Percentiles rank a stretch among this genome's conserved stretches.
Conservation (phyloP, 495 filamentous ascomycete species). For the Staphylotrichum tortipilum region DNA sequence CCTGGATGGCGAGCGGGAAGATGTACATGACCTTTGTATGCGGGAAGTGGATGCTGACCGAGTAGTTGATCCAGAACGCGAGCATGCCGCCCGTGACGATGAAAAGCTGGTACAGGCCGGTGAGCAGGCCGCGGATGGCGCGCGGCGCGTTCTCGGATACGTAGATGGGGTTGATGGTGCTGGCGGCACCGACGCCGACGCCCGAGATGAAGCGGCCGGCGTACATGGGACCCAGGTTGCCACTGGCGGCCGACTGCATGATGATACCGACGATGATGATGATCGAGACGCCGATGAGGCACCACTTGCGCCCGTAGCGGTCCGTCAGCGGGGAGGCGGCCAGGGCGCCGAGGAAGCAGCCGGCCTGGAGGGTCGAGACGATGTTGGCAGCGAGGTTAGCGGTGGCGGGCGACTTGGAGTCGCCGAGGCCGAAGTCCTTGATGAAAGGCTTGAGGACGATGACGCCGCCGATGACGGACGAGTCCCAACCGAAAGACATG, state of each 20-base stretch:
- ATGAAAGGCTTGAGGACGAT: constrained; percentile 44
- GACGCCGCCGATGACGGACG: constrained; percentile 59
- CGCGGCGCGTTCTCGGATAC: constrained; percentile 47
- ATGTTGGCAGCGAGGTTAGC: constrained; percentile 39
- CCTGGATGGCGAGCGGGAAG: constrained; percentile 61
- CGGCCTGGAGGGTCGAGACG: constrained; percentile 49
- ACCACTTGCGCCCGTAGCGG: constrained; percentile 43
- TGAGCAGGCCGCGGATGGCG: constrained; percentile 46
- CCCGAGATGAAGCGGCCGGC: constrained; percentile 55
- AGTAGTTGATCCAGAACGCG: constrained; percentile 51
- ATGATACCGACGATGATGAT: constrained; percentile 48
- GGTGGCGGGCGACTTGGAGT: constrained; percentile 17
- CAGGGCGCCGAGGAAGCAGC: constrained; percentile 41
- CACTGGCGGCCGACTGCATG: constrained; percentile 44
- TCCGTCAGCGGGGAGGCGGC: constrained; percentile 30
- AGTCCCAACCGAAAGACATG: constrained; percentile 62
- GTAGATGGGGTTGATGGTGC: constrained; percentile 52
- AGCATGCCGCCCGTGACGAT: constrained; percentile 50
- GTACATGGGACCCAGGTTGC: constrained; percentile 49
- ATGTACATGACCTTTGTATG: constrained; percentile 42
- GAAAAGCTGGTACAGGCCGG: constrained; percentile 53
- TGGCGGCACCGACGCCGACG: constrained; percentile 52
- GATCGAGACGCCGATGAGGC: constrained; percentile 47
- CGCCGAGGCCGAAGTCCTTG: constrained; percentile 31
- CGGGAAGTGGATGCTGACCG: constrained; percentile 37